Evolutionary conservation across 2,329 filamentous ascomycete genomes (phyloP).

Genomic region (Colletotrichum spinosum): DNA sequence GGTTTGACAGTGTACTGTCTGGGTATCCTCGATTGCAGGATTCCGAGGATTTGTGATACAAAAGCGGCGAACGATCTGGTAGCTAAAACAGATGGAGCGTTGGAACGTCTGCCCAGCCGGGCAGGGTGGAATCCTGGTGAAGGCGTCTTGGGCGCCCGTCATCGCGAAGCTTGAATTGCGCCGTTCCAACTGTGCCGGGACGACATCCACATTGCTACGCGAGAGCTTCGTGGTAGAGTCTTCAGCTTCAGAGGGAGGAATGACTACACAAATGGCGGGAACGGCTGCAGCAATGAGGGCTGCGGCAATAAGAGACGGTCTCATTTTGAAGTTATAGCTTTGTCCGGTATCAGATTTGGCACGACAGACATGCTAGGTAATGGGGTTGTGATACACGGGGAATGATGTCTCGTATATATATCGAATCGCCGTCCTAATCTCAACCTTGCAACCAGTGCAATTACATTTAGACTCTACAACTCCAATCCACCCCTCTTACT

Average conservation of each 20-base stretch:
- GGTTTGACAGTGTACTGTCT: not conserved
- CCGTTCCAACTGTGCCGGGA: not conserved
- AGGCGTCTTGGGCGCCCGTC: not conserved
- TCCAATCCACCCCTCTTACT: too few relatives aligned
- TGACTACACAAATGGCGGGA: not conserved
- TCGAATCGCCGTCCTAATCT: too few relatives aligned
- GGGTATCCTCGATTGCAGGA: not conserved
- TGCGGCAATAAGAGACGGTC: not conserved
- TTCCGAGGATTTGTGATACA: not conserved
- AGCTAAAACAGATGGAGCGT: not conserved
- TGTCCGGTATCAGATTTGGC: too few relatives aligned
- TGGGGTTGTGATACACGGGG: rapidly evolving
- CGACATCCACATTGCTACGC: not conserved
- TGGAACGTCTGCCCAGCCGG: not conserved
- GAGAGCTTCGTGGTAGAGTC: not conserved
- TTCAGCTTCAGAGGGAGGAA: slow-evolving; percentile 1
- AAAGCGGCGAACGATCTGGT: not conserved
- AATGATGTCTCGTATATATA: too few relatives aligned
- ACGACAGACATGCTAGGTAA: too few relatives aligned
- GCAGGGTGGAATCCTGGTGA: not conserved
- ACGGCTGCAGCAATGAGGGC: not conserved
- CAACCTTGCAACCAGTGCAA: too few relatives aligned
- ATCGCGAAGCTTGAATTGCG: not conserved
- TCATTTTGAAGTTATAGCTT: not conserved
- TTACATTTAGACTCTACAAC: too few relatives aligned